Evolutionary conservation across 805 yeast species (phyloP), one percentile per base, ranked within the genome.

Genomic region (Saccharomycopsis javanensis): DNA sequence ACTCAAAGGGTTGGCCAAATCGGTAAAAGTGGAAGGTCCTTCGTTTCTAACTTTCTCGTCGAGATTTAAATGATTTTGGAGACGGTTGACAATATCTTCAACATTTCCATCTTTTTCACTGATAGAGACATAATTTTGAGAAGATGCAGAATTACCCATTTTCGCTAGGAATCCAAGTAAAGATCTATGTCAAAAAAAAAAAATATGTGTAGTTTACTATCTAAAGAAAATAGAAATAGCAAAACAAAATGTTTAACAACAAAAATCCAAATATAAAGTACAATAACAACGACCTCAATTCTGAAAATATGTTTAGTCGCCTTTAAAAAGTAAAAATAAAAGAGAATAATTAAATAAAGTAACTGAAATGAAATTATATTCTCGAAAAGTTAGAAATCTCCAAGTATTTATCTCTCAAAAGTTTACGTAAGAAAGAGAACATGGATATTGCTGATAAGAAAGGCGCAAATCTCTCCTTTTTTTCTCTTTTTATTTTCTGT

Each of bases 1-100:
- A 13, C 68, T 60, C 42, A 76, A 66, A 15, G 80, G 76, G 20
- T 56, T 55, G 10, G 59, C 59, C 38, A 59, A 51, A 27, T 56
- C 42, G n/a, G 30, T 25, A 52, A 59, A 56, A 23, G 57, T 50
- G 8, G 52, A 35, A 23, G 59, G 61, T 5, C 59, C 61, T 27
- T 51, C 34, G 51, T 56, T 59, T 27, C 50, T 34, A 50, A 42
- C 50, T 33, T 56, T 20, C 20, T 53, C 55, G 25, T 55, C 57
- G 15, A 54, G 42, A 25, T 18, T 34, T 38, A 57, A 57, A 23
- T 59, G 61, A 15, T 33, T 31, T 35, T 59, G 58, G 16, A 59
- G 55, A 16, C 59, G 50, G 51, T 56, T 54, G 18, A 59, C 59
- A 18, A 59, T 54, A 25, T 54, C 50, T 20, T 58, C 53, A 5